Evolutionary conservation across 768 basidiomycete species (phyloP).

Genomic region (Melanogaster broomeanus): DNA sequence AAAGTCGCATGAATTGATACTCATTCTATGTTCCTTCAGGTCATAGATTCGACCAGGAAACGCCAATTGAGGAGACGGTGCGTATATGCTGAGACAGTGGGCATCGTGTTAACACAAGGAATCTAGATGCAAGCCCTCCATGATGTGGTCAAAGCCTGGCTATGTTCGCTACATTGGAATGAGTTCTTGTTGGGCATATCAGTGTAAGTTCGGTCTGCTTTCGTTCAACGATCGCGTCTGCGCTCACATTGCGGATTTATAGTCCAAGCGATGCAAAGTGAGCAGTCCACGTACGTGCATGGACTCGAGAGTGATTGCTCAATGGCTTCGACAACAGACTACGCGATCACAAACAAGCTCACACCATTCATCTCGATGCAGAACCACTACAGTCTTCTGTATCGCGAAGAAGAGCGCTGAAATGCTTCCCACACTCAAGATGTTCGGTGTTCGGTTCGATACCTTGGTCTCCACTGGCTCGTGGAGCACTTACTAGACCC

Average conservation of each 20-base stretch:
- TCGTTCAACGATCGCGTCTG: neutral
- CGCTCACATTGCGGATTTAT: slow-evolving; percentile 3
- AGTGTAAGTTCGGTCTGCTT: slow-evolving; percentile 26
- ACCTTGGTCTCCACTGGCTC: slow-evolving; percentile 46
- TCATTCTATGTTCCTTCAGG: slow-evolving; percentile 22
- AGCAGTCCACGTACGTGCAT: neutral
- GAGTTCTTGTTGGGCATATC: slow-evolving; percentile 43
- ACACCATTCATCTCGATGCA: slow-evolving; percentile 68
- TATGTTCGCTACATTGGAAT: slow-evolving; percentile 50
- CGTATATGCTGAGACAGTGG: neutral
- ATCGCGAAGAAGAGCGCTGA: slow-evolving; percentile 64
- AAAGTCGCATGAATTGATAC: neutral
- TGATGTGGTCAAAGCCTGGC: slow-evolving; percentile 50
- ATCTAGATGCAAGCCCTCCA: slow-evolving; percentile 49
- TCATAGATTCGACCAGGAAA: slow-evolving; percentile 52
- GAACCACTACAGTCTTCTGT: slow-evolving; percentile 56
- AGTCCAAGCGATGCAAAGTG: slow-evolving; percentile 45
- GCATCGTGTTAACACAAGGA: neutral
- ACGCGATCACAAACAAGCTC: slow-evolving; percentile 43
- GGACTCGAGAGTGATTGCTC: neutral
- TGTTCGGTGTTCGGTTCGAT: slow-evolving; percentile 47
- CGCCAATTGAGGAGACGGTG: slow-evolving; percentile 49
- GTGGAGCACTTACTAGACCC: slow-evolving; percentile 38
- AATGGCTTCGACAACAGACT: slow-evolving; percentile 24
- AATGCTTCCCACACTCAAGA: slow-evolving; percentile 54